Evolutionary conservation across 768 basidiomycete genomes (phyloP).

Genomic region (Suillus decipiens): DNA sequence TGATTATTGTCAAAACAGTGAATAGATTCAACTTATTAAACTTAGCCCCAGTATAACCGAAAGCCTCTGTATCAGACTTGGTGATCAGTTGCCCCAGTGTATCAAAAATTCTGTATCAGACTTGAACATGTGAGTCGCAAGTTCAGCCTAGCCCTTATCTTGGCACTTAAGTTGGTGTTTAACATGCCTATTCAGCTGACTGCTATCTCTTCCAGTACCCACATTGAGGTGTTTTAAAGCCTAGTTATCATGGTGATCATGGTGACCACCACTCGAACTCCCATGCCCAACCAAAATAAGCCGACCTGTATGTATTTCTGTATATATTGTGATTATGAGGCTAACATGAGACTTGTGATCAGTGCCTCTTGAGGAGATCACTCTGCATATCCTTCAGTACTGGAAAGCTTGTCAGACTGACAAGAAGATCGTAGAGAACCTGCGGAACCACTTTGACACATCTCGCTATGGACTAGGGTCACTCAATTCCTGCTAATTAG

Average conservation of each 20-base stretch:
- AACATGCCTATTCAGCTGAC: background rate
- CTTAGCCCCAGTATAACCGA: too few species aligned
- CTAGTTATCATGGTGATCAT: too few species aligned
- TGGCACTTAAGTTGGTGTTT: too few species aligned
- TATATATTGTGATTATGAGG: background rate
- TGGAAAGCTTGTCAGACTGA: constrained; percentile 30
- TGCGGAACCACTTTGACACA: constrained; percentile 26
- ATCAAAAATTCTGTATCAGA: too few species aligned
- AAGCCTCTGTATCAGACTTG: too few species aligned
- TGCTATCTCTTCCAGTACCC: too few species aligned
- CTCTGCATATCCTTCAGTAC: constrained; percentile 15
- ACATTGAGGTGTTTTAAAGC: too few species aligned
- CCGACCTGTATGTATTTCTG: background rate
- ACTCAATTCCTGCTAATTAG: background rate
- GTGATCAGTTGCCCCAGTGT: too few species aligned
- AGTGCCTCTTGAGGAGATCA: background rate
- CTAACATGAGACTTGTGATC: background rate
- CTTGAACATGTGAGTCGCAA: too few species aligned
- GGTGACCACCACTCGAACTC: background rate
- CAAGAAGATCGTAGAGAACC: constrained; percentile 24
- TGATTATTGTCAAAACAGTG: too few species aligned
- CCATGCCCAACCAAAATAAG: constrained; percentile 10
- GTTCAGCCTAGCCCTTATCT: too few species aligned
- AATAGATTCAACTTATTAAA: too few species aligned
- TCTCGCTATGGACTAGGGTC: constrained; percentile 25